phyloP scores from a whole-genome alignment of 1,284 basidiomycete species.

The Mrakiaceae sp. region DNA sequence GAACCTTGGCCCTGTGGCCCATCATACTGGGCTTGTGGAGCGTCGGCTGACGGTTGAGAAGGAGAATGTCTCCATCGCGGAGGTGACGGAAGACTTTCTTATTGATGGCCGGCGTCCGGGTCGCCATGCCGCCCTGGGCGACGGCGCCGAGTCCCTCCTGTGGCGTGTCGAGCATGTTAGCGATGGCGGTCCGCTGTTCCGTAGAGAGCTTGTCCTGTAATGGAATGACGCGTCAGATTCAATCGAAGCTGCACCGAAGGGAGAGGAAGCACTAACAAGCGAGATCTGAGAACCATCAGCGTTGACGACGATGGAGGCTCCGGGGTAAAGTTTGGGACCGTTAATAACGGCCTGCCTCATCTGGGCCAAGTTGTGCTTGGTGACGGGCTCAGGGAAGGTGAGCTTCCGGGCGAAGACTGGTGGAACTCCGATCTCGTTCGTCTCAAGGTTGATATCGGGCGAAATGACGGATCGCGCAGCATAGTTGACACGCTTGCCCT shows the following conservation, averaged over 20 bases:
- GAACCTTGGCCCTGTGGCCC: conserved; percentile 86
- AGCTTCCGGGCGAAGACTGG: conserved; percentile 95
- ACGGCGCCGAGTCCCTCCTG: conserved; percentile 50
- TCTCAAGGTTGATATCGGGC: conserved; percentile 98
- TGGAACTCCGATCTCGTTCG: conserved; percentile 96
- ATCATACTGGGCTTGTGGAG: conserved; percentile 99
- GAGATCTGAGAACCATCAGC: conserved; percentile 84
- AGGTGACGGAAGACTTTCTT: conserved; percentile 98
- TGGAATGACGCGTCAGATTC: background rate
- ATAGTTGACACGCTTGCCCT: conserved; percentile 99
- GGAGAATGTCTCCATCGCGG: conserved; percentile 86
- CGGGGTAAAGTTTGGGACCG: conserved; percentile 81
- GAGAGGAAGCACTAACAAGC: conserved; percentile 43
- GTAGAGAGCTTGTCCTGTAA: conserved; percentile 66
- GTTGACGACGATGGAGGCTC: conserved; percentile 87
- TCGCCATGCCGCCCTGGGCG: conserved; percentile 46
- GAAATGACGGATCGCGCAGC: conserved; percentile 99
- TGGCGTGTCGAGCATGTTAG: conserved; percentile 92
- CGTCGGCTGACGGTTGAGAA: conserved; percentile 96
- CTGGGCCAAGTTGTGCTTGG: conserved; percentile 76
- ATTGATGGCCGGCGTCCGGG: conserved; percentile 64
- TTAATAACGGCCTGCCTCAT: conserved; percentile 86
- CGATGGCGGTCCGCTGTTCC: conserved; percentile 87
- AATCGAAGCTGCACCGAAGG: background rate
- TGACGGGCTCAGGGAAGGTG: conserved; percentile 96